phyloP scores from a whole-genome alignment of 345 rosid genomes.

The Adansonia digitata region DNA sequence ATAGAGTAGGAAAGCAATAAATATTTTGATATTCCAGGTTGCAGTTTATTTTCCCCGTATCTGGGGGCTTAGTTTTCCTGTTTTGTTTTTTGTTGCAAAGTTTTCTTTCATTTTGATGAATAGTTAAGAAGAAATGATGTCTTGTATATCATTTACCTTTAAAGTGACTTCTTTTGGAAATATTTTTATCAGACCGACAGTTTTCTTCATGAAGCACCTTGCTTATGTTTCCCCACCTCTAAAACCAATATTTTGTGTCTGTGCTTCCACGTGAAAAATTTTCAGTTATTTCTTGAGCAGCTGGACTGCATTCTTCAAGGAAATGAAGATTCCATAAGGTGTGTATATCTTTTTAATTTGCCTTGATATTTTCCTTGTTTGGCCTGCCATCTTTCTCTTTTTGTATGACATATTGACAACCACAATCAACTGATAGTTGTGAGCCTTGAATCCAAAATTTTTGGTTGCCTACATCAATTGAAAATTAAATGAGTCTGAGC shows the following conservation, averaged over 20 bases:
- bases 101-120: not conserved
- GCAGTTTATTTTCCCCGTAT: not conserved
- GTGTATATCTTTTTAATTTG: conserved; percentile 3
- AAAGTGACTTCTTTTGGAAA: not conserved
- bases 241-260: not conserved
- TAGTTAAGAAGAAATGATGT: not conserved
- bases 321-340: conserved; percentile 74
- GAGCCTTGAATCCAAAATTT: not conserved
- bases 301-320: conserved; percentile 82
- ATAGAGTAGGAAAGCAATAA: not conserved
- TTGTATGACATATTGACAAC: not conserved
- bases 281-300: conserved; percentile 94
- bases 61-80: not conserved
- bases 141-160: not conserved
- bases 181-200: not conserved
- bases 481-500: conserved; percentile 10
- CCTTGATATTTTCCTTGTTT: not conserved
- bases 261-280: conserved; percentile 10
- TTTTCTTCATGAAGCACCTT: conserved; percentile 1
- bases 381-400: not conserved
- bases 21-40: not conserved
- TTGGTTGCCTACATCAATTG: not conserved
- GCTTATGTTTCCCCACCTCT: conserved; percentile 6
- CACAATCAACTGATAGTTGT: not conserved
- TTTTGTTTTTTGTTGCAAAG: not conserved